Evolutionary conservation across 2,329 filamentous ascomycete species (phyloP).

Genomic region (Diaporthe sp.): DNA sequence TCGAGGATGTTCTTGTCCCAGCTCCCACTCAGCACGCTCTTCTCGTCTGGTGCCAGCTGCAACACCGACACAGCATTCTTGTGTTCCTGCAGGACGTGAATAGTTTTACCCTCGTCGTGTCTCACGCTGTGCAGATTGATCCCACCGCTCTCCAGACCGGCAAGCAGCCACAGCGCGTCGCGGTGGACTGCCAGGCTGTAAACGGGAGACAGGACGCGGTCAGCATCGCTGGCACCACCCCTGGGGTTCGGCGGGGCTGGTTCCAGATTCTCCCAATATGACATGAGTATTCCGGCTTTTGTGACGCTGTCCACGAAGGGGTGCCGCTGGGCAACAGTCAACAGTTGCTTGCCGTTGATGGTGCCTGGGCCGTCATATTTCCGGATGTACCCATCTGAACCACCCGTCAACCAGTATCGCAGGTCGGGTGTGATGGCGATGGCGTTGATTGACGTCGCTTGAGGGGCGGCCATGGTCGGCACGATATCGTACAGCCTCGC

Average conservation of each 20-base stretch:
- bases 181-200: conserved; percentile 95
- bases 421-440: conserved; percentile 93
- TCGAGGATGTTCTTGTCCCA: conserved; percentile 97
- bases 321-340: conserved; percentile 95
- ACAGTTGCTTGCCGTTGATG: conserved; percentile 91
- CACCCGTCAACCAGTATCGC: conserved; percentile 94
- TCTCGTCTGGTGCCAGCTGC: conserved; percentile 85
- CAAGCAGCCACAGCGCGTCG: conserved; percentile 90
- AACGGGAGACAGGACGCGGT: conserved; percentile 84
- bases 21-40: conserved; percentile 88
- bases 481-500: conserved; percentile 93
- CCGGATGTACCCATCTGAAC: conserved; percentile 93
- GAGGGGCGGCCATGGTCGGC: conserved; percentile 95
- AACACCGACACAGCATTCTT: conserved; percentile 93
- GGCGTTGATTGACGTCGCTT: conserved; percentile 95
- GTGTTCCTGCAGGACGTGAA: conserved; percentile 84
- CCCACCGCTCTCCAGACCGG: conserved; percentile 88
- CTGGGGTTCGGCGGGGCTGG: conserved; percentile 56
- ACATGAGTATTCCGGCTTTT: conserved; percentile 93
- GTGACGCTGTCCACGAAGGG: conserved; percentile 98
- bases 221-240: conserved; percentile 62
- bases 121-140: conserved; percentile 95
- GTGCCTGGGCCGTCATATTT: conserved; percentile 97
- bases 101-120: conserved; percentile 94
- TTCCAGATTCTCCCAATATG: conserved; percentile 99